Conservation (phyloP, 2,329 filamentous ascomycete genomes). For the Pseudocercospora cruenta region DNA sequence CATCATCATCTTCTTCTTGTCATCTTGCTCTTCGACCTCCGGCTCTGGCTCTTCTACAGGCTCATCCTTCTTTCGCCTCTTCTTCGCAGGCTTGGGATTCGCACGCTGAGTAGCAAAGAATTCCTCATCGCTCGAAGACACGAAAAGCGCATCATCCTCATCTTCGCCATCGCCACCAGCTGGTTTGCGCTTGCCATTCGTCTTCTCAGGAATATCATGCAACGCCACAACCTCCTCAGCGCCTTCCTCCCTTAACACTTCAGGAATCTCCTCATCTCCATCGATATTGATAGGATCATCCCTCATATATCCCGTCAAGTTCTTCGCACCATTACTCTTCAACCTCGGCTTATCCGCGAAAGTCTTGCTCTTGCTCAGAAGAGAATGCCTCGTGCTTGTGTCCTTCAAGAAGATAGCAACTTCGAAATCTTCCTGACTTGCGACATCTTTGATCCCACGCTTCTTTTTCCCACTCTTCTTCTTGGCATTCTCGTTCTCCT, state of each 20-base stretch:
- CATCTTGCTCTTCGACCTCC: conserved; percentile 51
- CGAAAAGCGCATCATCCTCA: conserved; percentile 40
- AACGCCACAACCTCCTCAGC: conserved; percentile 61
- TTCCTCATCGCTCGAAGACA: conserved; percentile 43
- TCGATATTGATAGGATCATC: conserved; percentile 48
- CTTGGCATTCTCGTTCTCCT: conserved; percentile 69
- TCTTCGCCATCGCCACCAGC: conserved; percentile 24
- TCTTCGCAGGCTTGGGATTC: conserved; percentile 30
- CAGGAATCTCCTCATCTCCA: conserved; percentile 53
- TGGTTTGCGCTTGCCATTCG: conserved; percentile 28
- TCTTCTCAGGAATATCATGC: conserved; percentile 59
- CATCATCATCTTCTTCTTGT: conserved; percentile 90
- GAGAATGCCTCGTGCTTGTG: conserved; percentile 78
- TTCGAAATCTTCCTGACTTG: conserved; percentile 88
- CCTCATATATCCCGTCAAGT: conserved; percentile 49
- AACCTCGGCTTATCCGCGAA: conserved; percentile 53
- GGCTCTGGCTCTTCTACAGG: conserved; percentile 22
- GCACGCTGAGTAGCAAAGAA: conserved; percentile 38
- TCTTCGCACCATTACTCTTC: conserved; percentile 47
- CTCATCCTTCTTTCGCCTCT: conserved; percentile 31
- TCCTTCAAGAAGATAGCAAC: conserved; percentile 93
- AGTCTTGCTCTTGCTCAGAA: conserved; percentile 83
- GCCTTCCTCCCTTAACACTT: conserved; percentile 58
- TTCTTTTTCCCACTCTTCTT: conserved; percentile 67
- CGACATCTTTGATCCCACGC: conserved; percentile 85